Conservation (phyloP, 805 yeast genomes). For the Clavispora carvajalis region DNA sequence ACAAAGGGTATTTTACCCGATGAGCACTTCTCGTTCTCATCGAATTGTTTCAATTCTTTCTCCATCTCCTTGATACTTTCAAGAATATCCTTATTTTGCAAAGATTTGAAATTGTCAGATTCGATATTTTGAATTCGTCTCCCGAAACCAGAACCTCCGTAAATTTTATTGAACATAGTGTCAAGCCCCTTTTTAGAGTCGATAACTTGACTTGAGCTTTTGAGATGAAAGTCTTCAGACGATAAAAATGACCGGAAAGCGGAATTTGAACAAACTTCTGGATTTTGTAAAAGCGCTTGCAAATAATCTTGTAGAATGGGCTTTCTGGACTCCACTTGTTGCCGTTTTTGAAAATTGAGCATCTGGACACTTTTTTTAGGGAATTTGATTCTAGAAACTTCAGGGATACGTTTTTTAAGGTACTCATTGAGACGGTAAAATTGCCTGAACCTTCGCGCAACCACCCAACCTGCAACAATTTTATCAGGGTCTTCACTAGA, state of each 20-base stretch:
- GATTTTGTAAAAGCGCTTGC: conserved; percentile 48
- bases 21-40: conserved; percentile 28
- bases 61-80: conserved; percentile 45
- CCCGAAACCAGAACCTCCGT: conserved; percentile 16
- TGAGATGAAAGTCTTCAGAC: conserved; percentile 49
- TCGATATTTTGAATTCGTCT: not conserved
- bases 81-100: conserved; percentile 13
- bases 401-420: conserved; percentile 47
- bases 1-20: conserved; percentile 47
- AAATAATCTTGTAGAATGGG: conserved; percentile 59
- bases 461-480: conserved; percentile 75
- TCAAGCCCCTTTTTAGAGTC: conserved; percentile 19
- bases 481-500: conserved; percentile 36
- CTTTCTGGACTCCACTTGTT: conserved; percentile 61
- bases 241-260: conserved; percentile 75
- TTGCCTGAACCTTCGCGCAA: conserved; percentile 85
- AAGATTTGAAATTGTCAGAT: not conserved
- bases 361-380: conserved; percentile 59
- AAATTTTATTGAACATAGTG: conserved; percentile 29
- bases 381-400: conserved; percentile 44
- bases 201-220: conserved; percentile 22
- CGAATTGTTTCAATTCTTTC: conserved; percentile 48
- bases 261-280: conserved; percentile 68
- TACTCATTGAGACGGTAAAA: conserved; percentile 68
- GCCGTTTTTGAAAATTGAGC: conserved; percentile 63